phyloP scores from a whole-genome alignment of 352 stramenopile genomes.

The Phytophthora pini region DNA sequence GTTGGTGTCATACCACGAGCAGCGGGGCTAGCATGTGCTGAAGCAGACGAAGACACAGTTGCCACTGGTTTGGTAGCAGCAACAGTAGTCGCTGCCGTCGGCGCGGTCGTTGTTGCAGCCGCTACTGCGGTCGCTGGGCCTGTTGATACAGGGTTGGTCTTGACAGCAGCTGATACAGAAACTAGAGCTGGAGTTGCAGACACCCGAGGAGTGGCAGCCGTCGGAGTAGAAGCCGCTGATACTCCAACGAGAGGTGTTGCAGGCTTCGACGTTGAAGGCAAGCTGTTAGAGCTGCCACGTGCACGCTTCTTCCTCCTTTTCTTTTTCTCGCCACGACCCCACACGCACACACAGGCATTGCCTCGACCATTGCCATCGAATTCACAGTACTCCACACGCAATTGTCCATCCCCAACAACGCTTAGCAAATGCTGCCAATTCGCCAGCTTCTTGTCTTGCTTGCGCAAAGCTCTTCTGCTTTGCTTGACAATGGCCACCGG shows the following conservation, averaged over 20 bases:
- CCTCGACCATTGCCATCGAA: slow-evolving; percentile 70
- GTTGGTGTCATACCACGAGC: background rate
- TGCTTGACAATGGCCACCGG: slow-evolving; percentile 10
- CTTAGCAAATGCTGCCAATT: slow-evolving; percentile 76
- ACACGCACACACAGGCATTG: slow-evolving; percentile 72
- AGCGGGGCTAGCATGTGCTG: slow-evolving; percentile 1
- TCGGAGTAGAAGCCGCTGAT: slow-evolving; percentile 8
- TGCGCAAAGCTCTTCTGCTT: slow-evolving; percentile 22
- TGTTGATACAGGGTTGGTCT: background rate
- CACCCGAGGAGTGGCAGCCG: background rate
- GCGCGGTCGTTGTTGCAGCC: too few species aligned
- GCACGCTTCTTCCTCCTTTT: slow-evolving; percentile 23
- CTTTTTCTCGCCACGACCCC: slow-evolving; percentile 43
- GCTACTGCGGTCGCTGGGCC: background rate
- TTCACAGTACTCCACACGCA: slow-evolving; percentile 72
- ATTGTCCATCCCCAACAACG: slow-evolving; percentile 44
- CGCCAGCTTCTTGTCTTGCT: slow-evolving; percentile 19
- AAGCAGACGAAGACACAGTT: background rate
- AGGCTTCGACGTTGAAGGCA: slow-evolving; percentile 1
- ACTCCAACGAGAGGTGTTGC: slow-evolving; percentile 7
- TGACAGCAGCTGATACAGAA: background rate
- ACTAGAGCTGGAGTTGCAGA: background rate
- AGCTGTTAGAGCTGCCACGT: background rate
- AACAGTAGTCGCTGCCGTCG: background rate
- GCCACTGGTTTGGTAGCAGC: background rate